Evolutionary conservation across 2,329 filamentous ascomycete genomes (phyloP), one percentile per base, ranked within the genome.

Genomic region (Sphaceloma murrayae): DNA sequence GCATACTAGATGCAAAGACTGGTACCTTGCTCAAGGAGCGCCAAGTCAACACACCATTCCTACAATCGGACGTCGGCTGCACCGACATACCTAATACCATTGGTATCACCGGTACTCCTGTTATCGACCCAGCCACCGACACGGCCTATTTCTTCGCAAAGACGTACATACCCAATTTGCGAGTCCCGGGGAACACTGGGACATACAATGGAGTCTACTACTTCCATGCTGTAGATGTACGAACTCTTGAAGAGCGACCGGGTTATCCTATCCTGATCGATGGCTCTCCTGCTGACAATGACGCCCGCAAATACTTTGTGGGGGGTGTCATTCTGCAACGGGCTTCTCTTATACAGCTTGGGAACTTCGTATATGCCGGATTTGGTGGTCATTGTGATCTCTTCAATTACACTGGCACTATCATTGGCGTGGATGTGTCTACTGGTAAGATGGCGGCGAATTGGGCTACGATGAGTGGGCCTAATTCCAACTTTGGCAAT

Each of bases 371-470:
- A 4, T 74, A 74, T 44, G 69, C 66, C 0, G 72, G 64, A 0
- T 75, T 76, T 48, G 73, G 70, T 0, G 73, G 70, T 7, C 68
- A 75, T 48, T 77, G 73, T 39, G 73, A 74, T 17, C 63, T 69
- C 45, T 76, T 69, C 54, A 73, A 76, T 52, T 74, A 74, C 49
- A 74, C 71, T 1, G 70, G 71, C 17, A 68, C 67, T 60, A 59
- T 75, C 30, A 61, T 75, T 30, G 69, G 69, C 3, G 65, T 68
- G 53, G 63, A 72, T 54, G 67, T 68, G 47, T 63, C 60, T 0
- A 56, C 0, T 62, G 62, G 10, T 45, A 55, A 26, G 56, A 53
- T 56, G 43, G 52, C 52, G 14, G 48, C 50, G 5, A 50, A 51
- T 16, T 56, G 50, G 21, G 51, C 49, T 11, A 52, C 48, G n/a